Base-by-base conservation (phyloP, 75 land plant genomes). In the Cunninghamia lanceolata region DNA sequence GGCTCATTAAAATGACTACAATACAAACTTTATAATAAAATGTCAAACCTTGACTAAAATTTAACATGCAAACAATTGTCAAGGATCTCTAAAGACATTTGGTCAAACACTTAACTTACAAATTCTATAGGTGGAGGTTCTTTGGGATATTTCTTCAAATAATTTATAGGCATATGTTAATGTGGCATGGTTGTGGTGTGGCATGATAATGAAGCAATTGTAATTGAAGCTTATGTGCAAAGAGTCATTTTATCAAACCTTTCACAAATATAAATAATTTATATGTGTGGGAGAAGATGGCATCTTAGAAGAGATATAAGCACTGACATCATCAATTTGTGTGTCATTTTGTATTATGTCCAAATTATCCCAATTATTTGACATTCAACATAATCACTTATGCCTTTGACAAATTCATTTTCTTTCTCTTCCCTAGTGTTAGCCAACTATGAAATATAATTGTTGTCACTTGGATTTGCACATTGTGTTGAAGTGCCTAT, bases 391-490 rank as follows among this genome's bases (percentile, higher is more conserved):
- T 76, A 42, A 39, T 35, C 39, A 76, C 79, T 76, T 39, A 42
- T 76, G 42, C 19, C 42, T 42, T 76, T 38, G 25, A 16, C 43
- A 76, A 25, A 1, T 76, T 76, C 43, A 76, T 76, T 76, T 73
- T 76, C 79, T 76, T 91, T 92, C 28, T 91, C 94, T 38, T 94
- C 95, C 89, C 91, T 92, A 35, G 59, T 84, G 46, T 34, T 77
- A 9, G 85, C 21, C 39, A 68, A 38, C 46, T 8, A 16, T 34
- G 70, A 47, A 73, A 46, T 25, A n/a, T n/a, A n/a, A n/a, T n/a
- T n/a, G n/a, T n/a, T n/a, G n/a, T n/a, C n/a, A n/a, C n/a, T n/a
- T n/a, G n/a, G n/a, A n/a, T n/a, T n/a, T n/a, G n/a, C n/a, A n/a
- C n/a, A n/a, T n/a, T n/a, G n/a, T n/a, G n/a, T n/a, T n/a, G n/a